These are phyloP conservation scores for Termitomyces sp. DNA, from an alignment of 768 basidiomycete species.

Conservation along the genomic window DNA sequence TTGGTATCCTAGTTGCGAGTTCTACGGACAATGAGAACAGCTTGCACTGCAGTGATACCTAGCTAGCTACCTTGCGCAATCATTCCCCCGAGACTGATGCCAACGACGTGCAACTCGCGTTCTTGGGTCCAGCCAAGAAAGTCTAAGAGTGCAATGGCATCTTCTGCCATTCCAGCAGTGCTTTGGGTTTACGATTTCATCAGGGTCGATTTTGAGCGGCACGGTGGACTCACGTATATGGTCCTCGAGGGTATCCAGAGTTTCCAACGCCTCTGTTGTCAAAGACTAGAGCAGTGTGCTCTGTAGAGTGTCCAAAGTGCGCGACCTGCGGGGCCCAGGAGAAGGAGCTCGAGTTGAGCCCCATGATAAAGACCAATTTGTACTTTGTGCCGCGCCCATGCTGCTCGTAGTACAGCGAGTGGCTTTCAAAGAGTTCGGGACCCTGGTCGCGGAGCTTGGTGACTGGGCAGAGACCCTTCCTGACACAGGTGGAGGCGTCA, in stretches of 20 bases:
- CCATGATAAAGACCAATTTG: constrained; percentile 77
- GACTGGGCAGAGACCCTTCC: constrained; percentile 75
- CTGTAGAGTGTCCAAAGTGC: constrained; percentile 48
- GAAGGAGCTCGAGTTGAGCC: constrained; percentile 60
- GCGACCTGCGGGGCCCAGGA: constrained; percentile 61
- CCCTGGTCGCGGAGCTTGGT: constrained; percentile 42
- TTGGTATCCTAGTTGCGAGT: constrained; percentile 57
- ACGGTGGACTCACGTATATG: constrained; percentile 61
- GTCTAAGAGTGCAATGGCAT: constrained; percentile 60
- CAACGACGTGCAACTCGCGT: constrained; percentile 63
- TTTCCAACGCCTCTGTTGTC: constrained; percentile 85
- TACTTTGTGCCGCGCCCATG: constrained; percentile 58
- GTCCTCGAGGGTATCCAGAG: constrained; percentile 63
- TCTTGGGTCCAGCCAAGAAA: constrained; percentile 65
- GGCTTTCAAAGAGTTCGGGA: constrained; percentile 48
- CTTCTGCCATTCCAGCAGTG: constrained; percentile 75
- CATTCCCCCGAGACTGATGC: constrained; percentile 80
- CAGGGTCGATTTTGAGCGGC: too few species aligned
- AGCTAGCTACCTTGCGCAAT: constrained; percentile 7
- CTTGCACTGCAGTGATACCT: too few species aligned
- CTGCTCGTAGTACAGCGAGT: constrained; percentile 75
- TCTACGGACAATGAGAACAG: constrained; percentile 33
- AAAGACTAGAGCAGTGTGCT: constrained; percentile 66
- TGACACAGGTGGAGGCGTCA: constrained; percentile 52
- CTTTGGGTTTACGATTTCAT: constrained; percentile 34